Base-by-base conservation (phyloP, 1,139 yeast genomes). In the Pneumocystis carinii region DNA sequence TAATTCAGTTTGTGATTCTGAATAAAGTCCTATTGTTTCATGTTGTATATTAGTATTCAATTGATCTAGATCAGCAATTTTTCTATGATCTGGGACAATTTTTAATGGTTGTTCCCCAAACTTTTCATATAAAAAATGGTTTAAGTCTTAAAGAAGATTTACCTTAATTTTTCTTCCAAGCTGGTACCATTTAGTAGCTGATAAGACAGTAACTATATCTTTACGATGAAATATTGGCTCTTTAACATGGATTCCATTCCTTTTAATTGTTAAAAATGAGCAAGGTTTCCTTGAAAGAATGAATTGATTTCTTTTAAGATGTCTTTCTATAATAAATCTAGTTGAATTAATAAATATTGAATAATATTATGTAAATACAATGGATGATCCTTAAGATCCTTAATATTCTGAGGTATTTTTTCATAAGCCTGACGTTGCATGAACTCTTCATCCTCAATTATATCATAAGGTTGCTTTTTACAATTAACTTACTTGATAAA, bases 321-420 rank as follows among this genome's bases (percentile, higher is more conserved):
- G 95, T 1, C 83, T 78, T 71, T 88, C 96, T 12, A 92, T 72
- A 15, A 64, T 66, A 61, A 63, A 66, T 17, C 37, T 61, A 14
- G 15, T 24, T 32, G 24, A 5, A 32, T 19, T 35, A 29, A 35
- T n/a, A 59, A 1, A 14, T 48, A 2, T 37, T 58, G 8, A 32
- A 27, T 15, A n/a, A 17, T 24, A 15, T 27, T 38, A 17, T 27
- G 55, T 0, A 86, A 92, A 72, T 85, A 92, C n/a, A 85, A 72
- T 0, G 98, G 98, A 72, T 92, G 98, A 62, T 85, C 84, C 65
- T 84, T 85, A 72, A 92, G 87, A 68, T 90, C 97, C 61, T 83
- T 84, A 27, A 89, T 76, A 69, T 82, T 87, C 63, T 85, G 83
- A 0, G 99, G 99, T 79, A 92, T 84, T 0, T 95, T 96, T 70